phyloP scores from a whole-genome alignment of 495 filamentous ascomycete species.

The Rusavskia elegans region DNA sequence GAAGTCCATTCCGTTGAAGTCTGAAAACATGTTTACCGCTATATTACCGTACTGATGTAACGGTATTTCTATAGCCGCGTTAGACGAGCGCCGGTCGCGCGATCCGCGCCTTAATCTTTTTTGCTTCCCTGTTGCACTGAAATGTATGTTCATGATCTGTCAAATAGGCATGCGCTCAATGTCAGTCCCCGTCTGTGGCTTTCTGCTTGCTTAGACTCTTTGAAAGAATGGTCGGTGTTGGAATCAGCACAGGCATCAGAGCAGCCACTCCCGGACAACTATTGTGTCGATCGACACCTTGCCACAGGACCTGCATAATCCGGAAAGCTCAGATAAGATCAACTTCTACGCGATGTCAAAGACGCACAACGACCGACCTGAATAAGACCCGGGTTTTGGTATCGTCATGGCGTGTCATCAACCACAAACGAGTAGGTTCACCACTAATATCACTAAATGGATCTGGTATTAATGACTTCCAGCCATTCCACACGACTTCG shows the following conservation, averaged over 20 bases:
- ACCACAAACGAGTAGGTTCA: not conserved
- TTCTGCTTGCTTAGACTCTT: too few species aligned
- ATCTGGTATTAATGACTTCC: not conserved
- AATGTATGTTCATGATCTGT: too few species aligned
- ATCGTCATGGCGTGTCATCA: not conserved
- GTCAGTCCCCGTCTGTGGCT: too few species aligned
- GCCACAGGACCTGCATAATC: conserved; percentile 6
- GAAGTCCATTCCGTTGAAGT: too few species aligned
- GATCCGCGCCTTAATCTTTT: too few species aligned
- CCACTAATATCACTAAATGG: not conserved
- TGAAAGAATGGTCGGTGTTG: conserved; percentile 19
- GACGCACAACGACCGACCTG: not conserved
- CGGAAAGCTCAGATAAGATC: conserved; percentile 8
- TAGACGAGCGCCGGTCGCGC: too few species aligned
- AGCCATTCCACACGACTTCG: conserved; percentile 68
- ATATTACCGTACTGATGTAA: too few species aligned
- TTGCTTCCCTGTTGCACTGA: too few species aligned
- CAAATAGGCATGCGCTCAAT: too few species aligned
- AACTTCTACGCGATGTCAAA: not conserved
- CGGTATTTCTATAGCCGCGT: too few species aligned
- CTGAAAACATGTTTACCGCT: too few species aligned
- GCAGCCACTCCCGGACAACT: conserved; percentile 15
- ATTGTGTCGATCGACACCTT: conserved; percentile 5
- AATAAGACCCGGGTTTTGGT: not conserved
- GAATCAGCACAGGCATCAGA: conserved; percentile 12